phyloP scores from a whole-genome alignment of 495 filamentous ascomycete genomes.

The Staphylotrichum longicolle region DNA sequence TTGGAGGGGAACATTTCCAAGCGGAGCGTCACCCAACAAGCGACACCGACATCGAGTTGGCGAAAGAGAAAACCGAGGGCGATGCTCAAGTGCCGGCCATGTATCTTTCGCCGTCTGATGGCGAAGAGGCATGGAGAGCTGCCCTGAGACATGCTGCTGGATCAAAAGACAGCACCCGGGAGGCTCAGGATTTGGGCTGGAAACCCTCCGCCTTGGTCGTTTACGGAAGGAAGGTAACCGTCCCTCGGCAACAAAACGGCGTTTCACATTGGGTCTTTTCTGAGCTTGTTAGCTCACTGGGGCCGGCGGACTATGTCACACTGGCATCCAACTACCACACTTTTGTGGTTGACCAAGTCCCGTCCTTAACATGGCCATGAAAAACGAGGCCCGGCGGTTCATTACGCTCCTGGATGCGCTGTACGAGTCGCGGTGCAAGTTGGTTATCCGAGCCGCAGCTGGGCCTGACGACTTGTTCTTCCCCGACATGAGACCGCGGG shows the following conservation, averaged over 20 bases:
- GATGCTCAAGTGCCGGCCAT: slow-evolving; percentile 28
- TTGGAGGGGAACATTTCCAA: slow-evolving; percentile 10
- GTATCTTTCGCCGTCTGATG: slow-evolving; percentile 34
- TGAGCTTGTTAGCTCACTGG: slow-evolving; percentile 58
- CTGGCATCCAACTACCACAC: slow-evolving; percentile 69
- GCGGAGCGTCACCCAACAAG: not conserved
- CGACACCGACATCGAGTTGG: not conserved
- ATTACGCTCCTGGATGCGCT: slow-evolving; percentile 70
- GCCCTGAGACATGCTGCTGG: not conserved
- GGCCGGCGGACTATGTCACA: slow-evolving; percentile 71
- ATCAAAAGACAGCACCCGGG: not conserved
- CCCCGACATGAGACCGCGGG: slow-evolving; percentile 47
- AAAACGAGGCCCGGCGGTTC: slow-evolving; percentile 69
- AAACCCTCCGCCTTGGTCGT: slow-evolving; percentile 49
- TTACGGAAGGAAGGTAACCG: slow-evolving; percentile 56
- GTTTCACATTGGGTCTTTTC: slow-evolving; percentile 56
- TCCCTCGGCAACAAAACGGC: slow-evolving; percentile 51
- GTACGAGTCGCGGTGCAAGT: slow-evolving; percentile 67
- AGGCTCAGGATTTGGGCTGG: slow-evolving; percentile 37
- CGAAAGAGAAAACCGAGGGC: not conserved
- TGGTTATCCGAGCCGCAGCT: slow-evolving; percentile 55
- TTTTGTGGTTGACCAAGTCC: slow-evolving; percentile 60
- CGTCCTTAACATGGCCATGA: slow-evolving; percentile 54
- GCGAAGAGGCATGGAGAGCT: slow-evolving; percentile 23
- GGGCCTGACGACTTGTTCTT: slow-evolving; percentile 69